phyloP scores from a whole-genome alignment of 768 basidiomycete genomes.

The Ramaria sp. region DNA sequence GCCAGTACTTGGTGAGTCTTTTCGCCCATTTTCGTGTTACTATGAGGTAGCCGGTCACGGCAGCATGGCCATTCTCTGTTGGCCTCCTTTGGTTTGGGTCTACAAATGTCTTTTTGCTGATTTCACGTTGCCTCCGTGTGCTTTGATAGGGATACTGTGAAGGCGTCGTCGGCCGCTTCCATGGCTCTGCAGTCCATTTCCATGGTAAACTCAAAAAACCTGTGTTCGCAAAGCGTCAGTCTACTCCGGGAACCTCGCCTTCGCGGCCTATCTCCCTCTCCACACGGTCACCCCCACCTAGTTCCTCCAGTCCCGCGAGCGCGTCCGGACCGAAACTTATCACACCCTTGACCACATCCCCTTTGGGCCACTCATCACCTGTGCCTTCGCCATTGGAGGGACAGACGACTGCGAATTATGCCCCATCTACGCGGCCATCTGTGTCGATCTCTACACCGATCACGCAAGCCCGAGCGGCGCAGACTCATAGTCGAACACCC shows the following conservation, averaged over 20 bases:
- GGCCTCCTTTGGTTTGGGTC: background rate
- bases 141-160: conserved; percentile 67
- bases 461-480: background rate
- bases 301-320: background rate
- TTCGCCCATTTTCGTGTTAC: background rate
- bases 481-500: background rate
- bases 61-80: background rate
- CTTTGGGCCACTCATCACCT: no score
- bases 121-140: no score
- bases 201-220: conserved; percentile 70
- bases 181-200: conserved; percentile 52
- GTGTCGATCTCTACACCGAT: background rate
- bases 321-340: background rate
- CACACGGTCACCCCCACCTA: background rate
- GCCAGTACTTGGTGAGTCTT: conserved; percentile 49
- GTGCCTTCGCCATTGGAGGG: background rate
- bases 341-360: background rate
- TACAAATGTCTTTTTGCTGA: background rate
- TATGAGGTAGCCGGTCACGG: no score
- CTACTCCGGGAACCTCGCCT: conserved; percentile 26
- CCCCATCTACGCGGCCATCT: background rate
- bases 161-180: conserved; percentile 74
- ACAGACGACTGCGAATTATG: background rate
- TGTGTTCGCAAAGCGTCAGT: conserved; percentile 57
- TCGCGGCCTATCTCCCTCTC: conserved; percentile 8